Percentiles rank a stretch among this genome's conserved stretches.
phyloP scores from a whole-genome alignment of 2,329 filamentous ascomycete genomes.

The Fusarium burgessii region DNA sequence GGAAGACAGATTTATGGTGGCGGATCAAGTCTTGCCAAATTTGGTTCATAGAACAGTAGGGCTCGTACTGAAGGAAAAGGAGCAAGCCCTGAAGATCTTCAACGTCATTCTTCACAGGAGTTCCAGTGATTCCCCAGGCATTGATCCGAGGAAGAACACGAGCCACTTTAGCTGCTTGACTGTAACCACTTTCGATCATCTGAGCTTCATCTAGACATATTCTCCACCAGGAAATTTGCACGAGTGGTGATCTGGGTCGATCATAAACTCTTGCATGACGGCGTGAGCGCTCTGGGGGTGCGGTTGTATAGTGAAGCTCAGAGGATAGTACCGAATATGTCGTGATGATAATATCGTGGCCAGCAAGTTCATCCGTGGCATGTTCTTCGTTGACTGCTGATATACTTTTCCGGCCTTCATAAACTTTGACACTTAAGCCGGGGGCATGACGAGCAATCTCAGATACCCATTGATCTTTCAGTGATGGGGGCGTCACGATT shows the following conservation, averaged over 20 bases:
- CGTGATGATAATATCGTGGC: slow-evolving; percentile 71
- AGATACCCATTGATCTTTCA: slow-evolving; percentile 71
- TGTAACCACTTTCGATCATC: slow-evolving; percentile 92
- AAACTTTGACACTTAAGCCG: slow-evolving; percentile 65
- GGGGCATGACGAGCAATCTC: slow-evolving; percentile 72
- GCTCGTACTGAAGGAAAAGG: slow-evolving; percentile 82
- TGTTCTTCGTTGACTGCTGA: slow-evolving; percentile 53
- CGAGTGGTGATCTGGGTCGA: slow-evolving; percentile 78
- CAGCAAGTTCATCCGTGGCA: slow-evolving; percentile 59
- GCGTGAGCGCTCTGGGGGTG: slow-evolving; percentile 75
- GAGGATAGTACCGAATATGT: slow-evolving; percentile 78
- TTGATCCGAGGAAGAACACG: slow-evolving; percentile 84
- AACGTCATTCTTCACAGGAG: slow-evolving; percentile 84
- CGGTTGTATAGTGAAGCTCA: slow-evolving; percentile 82
- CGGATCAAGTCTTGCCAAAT: slow-evolving; percentile 77
- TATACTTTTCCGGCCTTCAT: slow-evolving; percentile 62
- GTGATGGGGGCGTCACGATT: slow-evolving; percentile 69
- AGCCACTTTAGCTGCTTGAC: slow-evolving; percentile 83
- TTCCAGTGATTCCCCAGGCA: slow-evolving; percentile 91
- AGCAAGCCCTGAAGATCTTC: slow-evolving; percentile 83
- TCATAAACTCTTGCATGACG: slow-evolving; percentile 75
- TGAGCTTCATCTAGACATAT: slow-evolving; percentile 84
- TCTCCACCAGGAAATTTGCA: slow-evolving; percentile 89
- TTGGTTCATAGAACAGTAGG: slow-evolving; percentile 73
- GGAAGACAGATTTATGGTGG: slow-evolving; percentile 73